Evolutionary conservation across 768 basidiomycete species (phyloP).

Genomic region (Leccinum incarnatum): DNA sequence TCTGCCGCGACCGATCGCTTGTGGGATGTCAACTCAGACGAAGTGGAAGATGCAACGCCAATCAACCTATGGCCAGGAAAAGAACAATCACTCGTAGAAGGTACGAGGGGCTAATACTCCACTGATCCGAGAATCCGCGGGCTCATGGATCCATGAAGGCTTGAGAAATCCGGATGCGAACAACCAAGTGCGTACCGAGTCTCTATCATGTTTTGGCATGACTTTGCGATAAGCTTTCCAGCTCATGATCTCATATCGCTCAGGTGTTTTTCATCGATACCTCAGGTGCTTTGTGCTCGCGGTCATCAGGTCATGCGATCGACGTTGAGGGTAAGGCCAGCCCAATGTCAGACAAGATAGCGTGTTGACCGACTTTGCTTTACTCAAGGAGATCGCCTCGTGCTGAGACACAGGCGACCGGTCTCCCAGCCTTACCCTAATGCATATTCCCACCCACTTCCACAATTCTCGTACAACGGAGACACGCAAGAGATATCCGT

Average conservation of each 20-base stretch:
- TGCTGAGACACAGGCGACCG: conserved; percentile 75
- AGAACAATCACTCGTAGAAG: conserved; percentile 75
- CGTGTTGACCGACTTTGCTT: conserved; percentile 7
- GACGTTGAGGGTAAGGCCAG: conserved; percentile 64
- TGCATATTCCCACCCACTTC: conserved; percentile 70
- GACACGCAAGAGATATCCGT: conserved; percentile 58
- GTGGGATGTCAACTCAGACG: conserved; percentile 35
- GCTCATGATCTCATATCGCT: background rate
- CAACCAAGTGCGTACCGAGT: conserved; percentile 56
- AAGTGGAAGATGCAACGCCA: conserved; percentile 38
- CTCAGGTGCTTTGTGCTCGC: conserved; percentile 72
- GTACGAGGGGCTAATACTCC: conserved; percentile 37
- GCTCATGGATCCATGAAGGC: conserved; percentile 38
- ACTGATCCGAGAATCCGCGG: background rate
- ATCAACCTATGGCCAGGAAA: conserved; percentile 69
- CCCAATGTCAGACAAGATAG: background rate
- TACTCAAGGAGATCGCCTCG: conserved; percentile 56
- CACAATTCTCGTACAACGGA: conserved; percentile 59
- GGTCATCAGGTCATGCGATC: conserved; percentile 76
- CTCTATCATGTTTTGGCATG: background rate
- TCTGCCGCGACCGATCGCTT: conserved; percentile 35
- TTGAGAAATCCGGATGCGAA: conserved; percentile 66
- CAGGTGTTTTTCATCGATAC: conserved; percentile 86
- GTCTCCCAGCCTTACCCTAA: conserved; percentile 78
- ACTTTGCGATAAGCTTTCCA: background rate